Evolutionary conservation across 1,284 basidiomycete genomes (phyloP).

Genomic region (Ceratobasidium sp.): DNA sequence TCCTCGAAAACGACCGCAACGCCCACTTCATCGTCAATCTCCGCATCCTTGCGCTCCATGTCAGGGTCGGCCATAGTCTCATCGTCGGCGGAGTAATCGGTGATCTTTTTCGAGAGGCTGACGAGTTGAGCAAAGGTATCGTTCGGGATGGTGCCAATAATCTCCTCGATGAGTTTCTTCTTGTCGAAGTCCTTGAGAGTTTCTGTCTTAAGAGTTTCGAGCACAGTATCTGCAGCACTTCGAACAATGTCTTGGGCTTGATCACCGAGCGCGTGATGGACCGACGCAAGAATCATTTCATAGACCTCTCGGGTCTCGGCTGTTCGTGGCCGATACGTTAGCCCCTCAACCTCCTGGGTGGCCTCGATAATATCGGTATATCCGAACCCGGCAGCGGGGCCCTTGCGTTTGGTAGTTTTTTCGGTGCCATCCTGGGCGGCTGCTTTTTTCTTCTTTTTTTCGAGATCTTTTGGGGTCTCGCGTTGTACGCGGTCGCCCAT

Average conservation of each 20-base stretch:
- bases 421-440: conserved; percentile 63
- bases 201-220: conserved; percentile 91
- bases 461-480: conserved; percentile 86
- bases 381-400: conserved; percentile 64
- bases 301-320: conserved; percentile 94
- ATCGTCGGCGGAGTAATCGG: conserved; percentile 91
- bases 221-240: conserved; percentile 87
- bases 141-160: conserved; percentile 71
- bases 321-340: conserved; percentile 90
- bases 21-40: conserved; percentile 90
- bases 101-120: conserved; percentile 91
- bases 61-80: conserved; percentile 76
- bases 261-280: conserved; percentile 86
- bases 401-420: conserved; percentile 61
- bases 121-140: conserved; percentile 87
- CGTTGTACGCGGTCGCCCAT: conserved; percentile 93
- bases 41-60: conserved; percentile 74
- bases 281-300: conserved; percentile 84
- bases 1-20: conserved; percentile 97
- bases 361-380: conserved; percentile 90
- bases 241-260: conserved; percentile 95
- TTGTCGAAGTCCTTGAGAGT: conserved; percentile 95
- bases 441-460: conserved; percentile 88
- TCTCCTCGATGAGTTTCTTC: conserved; percentile 89
- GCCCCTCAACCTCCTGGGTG: conserved; percentile 89